phyloP scores from a whole-genome alignment of 345 rosid genomes.

The Draba incana region DNA sequence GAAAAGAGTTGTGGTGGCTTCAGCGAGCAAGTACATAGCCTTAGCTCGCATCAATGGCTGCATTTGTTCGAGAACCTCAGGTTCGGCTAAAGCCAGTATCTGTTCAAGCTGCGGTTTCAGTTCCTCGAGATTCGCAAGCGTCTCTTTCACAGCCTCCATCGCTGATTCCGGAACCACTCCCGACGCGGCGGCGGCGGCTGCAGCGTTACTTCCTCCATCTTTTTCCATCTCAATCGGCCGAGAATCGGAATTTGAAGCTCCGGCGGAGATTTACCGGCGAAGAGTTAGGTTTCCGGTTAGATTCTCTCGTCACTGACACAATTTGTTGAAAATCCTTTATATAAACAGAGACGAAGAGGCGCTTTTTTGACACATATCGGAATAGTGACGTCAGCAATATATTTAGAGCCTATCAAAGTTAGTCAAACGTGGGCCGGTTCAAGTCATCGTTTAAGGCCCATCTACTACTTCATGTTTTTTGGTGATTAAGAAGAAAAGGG shows the following conservation, averaged over 20 bases:
- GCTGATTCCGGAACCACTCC: conserved; percentile 62
- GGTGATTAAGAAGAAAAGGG: no score
- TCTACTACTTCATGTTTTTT: no score
- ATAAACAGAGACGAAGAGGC: not conserved
- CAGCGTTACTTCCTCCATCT: conserved; percentile 39
- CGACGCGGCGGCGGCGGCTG: conserved; percentile 6
- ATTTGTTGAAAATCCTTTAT: not conserved
- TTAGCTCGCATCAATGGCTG: conserved; percentile 79
- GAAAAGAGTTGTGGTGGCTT: conserved; percentile 69
- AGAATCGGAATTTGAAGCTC: not conserved
- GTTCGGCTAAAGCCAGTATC: conserved; percentile 61
- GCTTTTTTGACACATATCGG: conserved; percentile 19
- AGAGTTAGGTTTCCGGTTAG: conserved; percentile 32
- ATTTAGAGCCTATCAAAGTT: no score
- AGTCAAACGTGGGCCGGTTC: conserved; percentile 27
- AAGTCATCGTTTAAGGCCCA: conserved; percentile 18
- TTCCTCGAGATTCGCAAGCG: conserved; percentile 49
- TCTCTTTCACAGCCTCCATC: conserved; percentile 64
- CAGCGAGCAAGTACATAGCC: conserved; percentile 60
- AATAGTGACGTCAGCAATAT: conserved; percentile 18
- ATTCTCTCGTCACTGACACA: conserved; percentile 22
- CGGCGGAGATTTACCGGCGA: not conserved
- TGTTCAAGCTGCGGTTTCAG: conserved; percentile 56
- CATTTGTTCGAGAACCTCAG: conserved; percentile 64
- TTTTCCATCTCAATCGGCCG: conserved; percentile 45